Conservation (phyloP, 2,329 filamentous ascomycete genomes). For the Diplocarpon rosae region DNA sequence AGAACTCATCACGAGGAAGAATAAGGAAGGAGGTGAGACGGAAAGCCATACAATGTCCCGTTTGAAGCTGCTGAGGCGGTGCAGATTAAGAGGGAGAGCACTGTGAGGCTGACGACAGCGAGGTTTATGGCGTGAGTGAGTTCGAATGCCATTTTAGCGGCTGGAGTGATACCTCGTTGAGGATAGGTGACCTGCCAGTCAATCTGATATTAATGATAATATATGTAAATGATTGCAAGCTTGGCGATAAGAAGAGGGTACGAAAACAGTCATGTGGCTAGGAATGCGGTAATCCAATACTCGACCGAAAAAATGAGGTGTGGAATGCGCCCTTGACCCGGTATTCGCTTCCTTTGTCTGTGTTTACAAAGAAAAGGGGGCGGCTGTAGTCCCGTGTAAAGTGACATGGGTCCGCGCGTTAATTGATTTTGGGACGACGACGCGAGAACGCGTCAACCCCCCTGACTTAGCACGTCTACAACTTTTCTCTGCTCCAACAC, state of each 20-base stretch:
- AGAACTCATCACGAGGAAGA: neutral
- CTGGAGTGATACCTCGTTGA: neutral
- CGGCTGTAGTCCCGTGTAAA: neutral
- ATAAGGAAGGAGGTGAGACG: neutral
- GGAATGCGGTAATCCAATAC: no score
- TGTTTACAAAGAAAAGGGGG: neutral
- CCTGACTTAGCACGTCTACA: neutral
- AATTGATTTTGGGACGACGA: slow-evolving; percentile 1
- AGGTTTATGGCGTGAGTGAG: neutral
- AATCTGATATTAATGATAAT: no score
- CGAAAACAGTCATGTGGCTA: no score
- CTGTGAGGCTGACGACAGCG: neutral
- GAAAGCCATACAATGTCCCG: slow-evolving; percentile 6
- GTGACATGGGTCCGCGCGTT: no score
- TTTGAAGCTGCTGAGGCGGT: slow-evolving; percentile 1
- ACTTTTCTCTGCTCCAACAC: neutral
- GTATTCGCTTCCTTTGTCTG: neutral
- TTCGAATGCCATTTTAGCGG: slow-evolving; percentile 6
- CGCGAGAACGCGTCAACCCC: slow-evolving; percentile 5
- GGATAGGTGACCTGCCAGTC: no score
- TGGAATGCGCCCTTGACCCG: neutral
- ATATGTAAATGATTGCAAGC: no score
- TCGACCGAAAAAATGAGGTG: neutral
- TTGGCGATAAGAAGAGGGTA: no score
- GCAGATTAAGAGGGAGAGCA: slow-evolving; percentile 2